Evolutionary conservation across 2,329 filamentous ascomycete genomes (phyloP).

Genomic region (Exserohilum rostratum): DNA sequence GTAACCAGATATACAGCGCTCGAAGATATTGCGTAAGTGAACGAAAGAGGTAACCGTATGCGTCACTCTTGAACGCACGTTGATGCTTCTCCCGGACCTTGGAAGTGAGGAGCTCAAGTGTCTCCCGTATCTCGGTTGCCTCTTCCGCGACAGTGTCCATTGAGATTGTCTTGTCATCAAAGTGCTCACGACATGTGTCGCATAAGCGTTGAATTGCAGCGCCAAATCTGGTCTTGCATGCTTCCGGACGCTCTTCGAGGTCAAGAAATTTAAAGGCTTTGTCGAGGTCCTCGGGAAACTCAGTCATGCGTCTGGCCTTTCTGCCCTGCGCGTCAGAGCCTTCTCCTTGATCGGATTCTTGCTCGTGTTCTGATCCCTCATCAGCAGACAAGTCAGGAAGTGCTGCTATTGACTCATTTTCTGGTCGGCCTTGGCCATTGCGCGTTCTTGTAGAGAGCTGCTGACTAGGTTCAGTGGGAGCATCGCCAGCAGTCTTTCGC

Average conservation of each 20-base stretch:
- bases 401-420: not conserved
- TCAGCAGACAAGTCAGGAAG: not conserved
- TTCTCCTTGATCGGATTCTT: slow-evolving; percentile 1
- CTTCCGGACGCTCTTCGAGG: slow-evolving; percentile 18
- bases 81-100: slow-evolving; percentile 8
- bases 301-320: not conserved
- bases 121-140: slow-evolving; percentile 6
- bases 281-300: slow-evolving; percentile 14
- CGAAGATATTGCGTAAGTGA: slow-evolving; percentile 22
- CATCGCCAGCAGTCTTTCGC: not conserved
- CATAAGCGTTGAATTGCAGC: slow-evolving; percentile 20
- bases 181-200: not conserved
- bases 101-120: slow-evolving; percentile 12
- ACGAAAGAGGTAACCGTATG: slow-evolving; percentile 35
- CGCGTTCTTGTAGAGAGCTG: not conserved
- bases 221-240: slow-evolving; percentile 26
- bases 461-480: not conserved
- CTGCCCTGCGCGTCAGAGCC: slow-evolving; percentile 5
- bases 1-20: slow-evolving; percentile 23
- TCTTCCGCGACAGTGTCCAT: slow-evolving; percentile 15
- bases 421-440: not conserved
- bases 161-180: slow-evolving; percentile 10
- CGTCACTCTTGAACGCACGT: slow-evolving; percentile 33
- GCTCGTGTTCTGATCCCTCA: not conserved
- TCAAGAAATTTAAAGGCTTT: slow-evolving; percentile 32